Evolutionary conservation across 2,329 filamentous ascomycete species (phyloP).

Genomic region (Xylariaceae sp.): DNA sequence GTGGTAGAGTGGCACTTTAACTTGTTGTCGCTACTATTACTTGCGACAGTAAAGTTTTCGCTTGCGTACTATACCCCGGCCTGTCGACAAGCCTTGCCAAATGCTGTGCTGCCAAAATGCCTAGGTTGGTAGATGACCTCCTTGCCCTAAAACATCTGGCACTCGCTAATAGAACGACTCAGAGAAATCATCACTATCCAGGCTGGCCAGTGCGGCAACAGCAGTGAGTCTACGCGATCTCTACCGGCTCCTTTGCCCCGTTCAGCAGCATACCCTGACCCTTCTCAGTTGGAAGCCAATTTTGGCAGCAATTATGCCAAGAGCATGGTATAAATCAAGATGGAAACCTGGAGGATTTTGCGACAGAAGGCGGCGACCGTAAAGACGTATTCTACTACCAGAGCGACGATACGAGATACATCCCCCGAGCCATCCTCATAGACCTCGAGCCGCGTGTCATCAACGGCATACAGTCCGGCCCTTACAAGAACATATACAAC

Average conservation of each 20-base stretch:
- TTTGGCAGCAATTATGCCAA: constrained; percentile 97
- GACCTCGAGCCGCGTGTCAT: constrained; percentile 93
- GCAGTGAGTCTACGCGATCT: constrained; percentile 61
- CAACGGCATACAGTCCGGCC: constrained; percentile 83
- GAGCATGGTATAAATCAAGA: constrained; percentile 98
- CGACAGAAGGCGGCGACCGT: constrained; percentile 92
- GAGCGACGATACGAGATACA: constrained; percentile 97
- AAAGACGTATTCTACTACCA: constrained; percentile 99
- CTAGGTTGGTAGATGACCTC: constrained; percentile 11
- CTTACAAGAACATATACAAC: constrained; percentile 99
- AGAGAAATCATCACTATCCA: constrained; percentile 99
- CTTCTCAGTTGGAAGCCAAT: constrained; percentile 79
- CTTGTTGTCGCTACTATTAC: not conserved
- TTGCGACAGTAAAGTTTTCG: not conserved
- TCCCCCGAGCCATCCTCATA: constrained; percentile 89
- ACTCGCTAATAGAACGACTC: constrained; percentile 7
- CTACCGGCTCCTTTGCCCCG: constrained; percentile 10
- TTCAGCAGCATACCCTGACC: constrained; percentile 29
- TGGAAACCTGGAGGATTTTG: constrained; percentile 95
- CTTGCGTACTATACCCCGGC: not conserved
- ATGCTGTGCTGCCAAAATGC: constrained; percentile 19
- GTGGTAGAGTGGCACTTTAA: not conserved
- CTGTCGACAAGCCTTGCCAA: constrained; percentile 1
- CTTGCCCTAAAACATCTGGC: constrained; percentile 7
- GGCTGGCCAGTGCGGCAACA: constrained; percentile 98